These are phyloP conservation scores for Lipomyces sp. DNA, from an alignment of 805 yeast genomes.

Conservation along the genomic window DNA sequence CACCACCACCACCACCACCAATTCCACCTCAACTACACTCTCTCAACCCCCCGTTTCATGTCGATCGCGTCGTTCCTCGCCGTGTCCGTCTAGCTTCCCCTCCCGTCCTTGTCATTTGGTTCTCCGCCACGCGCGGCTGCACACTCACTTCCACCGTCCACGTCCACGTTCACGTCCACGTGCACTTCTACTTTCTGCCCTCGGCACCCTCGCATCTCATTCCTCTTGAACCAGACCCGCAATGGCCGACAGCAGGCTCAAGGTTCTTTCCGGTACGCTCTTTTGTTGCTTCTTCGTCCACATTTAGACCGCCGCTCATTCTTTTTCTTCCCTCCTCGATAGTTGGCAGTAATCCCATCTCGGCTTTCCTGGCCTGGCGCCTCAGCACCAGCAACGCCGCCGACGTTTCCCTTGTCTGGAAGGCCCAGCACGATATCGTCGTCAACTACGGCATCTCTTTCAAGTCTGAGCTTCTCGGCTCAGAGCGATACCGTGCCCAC, in stretches of 20 bases:
- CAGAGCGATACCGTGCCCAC: slow-evolving; percentile 19
- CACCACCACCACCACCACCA: too few relatives aligned
- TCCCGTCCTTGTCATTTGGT: too few relatives aligned
- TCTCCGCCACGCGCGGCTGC: too few relatives aligned
- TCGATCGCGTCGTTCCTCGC: too few relatives aligned
- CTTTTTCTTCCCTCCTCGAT: not conserved
- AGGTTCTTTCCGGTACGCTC: slow-evolving; percentile 14
- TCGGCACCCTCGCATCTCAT: not conserved
- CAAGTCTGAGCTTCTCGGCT: slow-evolving; percentile 19
- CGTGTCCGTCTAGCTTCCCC: too few relatives aligned
- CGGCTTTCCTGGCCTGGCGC: slow-evolving; percentile 31
- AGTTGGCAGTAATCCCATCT: slow-evolving; percentile 30
- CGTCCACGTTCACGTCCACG: too few relatives aligned
- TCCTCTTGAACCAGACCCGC: not conserved
- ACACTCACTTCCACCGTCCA: too few relatives aligned
- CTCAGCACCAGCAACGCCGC: slow-evolving; percentile 26
- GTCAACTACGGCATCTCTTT: slow-evolving; percentile 27
- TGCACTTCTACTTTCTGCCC: not conserved
- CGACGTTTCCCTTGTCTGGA: slow-evolving; percentile 29
- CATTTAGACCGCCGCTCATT: not conserved
- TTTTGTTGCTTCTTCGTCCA: not conserved
- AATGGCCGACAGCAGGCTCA: slow-evolving; percentile 13
- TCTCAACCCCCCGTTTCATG: too few relatives aligned
- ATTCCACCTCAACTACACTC: too few relatives aligned
- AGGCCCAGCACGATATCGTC: slow-evolving; percentile 27